Conservation (phyloP, 2,329 filamentous ascomycete species). For the Tolypocladium sp. region DNA sequence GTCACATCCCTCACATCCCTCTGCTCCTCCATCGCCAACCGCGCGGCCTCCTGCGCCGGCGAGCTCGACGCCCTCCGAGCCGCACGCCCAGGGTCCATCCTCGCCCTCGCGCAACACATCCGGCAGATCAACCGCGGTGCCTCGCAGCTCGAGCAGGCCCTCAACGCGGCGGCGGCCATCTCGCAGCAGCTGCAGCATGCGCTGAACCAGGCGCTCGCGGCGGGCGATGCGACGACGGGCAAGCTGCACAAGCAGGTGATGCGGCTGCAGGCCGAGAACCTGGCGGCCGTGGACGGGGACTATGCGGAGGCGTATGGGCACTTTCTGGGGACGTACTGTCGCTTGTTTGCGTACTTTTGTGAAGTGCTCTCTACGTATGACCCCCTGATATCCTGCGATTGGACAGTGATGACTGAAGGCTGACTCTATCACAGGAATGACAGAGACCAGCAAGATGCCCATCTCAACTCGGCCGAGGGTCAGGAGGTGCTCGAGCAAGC, state of each 20-base stretch:
- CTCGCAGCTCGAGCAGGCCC: slow-evolving; percentile 12
- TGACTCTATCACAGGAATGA: slow-evolving; percentile 8
- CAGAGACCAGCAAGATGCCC: slow-evolving; percentile 14
- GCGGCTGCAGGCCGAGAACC: slow-evolving; percentile 17
- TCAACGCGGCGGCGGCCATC: slow-evolving; percentile 14
- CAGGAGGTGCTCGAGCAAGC: slow-evolving; percentile 11
- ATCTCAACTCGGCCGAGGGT: slow-evolving; percentile 9
- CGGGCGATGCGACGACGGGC: slow-evolving; percentile 18
- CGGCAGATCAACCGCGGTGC: background rate
- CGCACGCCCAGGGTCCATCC: background rate
- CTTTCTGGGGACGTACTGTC: background rate
- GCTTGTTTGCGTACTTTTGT: background rate
- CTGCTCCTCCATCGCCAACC: slow-evolving; percentile 20
- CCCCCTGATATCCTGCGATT: background rate
- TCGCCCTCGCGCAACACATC: background rate
- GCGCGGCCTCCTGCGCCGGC: slow-evolving; percentile 15
- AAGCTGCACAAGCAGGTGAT: slow-evolving; percentile 24
- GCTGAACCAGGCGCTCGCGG: slow-evolving; percentile 15
- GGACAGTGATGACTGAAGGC: background rate
- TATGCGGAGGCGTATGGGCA: background rate
- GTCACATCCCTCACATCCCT: slow-evolving; percentile 21
- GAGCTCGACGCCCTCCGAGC: slow-evolving; percentile 9
- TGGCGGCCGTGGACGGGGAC: slow-evolving; percentile 12
- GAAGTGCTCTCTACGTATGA: background rate
- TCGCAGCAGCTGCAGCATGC: slow-evolving; percentile 19